Conservation (phyloP, 345 rosid species). For the Eucalyptus virginea region DNA sequence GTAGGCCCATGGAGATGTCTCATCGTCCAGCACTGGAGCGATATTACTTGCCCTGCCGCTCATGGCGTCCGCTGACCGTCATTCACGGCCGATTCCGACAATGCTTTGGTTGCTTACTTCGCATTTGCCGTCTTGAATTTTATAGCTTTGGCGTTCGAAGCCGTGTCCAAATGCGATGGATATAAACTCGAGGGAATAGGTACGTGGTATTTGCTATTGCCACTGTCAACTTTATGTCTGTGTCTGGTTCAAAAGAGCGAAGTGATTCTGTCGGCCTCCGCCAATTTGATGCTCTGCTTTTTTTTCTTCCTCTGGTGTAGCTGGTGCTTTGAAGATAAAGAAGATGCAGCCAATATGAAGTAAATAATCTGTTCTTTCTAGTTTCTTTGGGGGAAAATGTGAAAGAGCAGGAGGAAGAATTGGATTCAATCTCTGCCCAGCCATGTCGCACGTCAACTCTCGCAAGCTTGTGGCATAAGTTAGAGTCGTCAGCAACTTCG, state of each 20-base stretch:
- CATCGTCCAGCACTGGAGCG: background rate
- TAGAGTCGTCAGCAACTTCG: background rate
- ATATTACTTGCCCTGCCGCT: background rate
- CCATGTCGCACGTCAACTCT: background rate
- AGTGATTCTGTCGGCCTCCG: background rate
- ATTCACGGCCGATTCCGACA: background rate
- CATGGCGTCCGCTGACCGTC: background rate
- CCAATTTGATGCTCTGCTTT: background rate
- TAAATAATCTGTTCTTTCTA: background rate
- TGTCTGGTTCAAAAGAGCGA: background rate
- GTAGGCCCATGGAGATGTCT: background rate
- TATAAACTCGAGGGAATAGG: background rate
- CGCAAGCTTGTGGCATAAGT: background rate
- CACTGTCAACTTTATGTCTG: background rate
- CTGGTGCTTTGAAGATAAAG: background rate
- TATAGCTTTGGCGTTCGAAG: background rate
- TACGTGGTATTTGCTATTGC: background rate
- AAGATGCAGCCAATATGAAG: background rate
- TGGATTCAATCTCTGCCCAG: too few relatives aligned
- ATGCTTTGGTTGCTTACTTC: background rate
- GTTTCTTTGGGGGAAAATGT: background rate
- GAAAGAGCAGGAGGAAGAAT: background rate
- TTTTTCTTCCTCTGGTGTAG: background rate
- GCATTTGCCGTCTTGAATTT: background rate
- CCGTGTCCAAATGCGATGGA: background rate